Evolutionary conservation across 2,329 filamentous ascomycete genomes (phyloP).

Genomic region (Volutella citrinella): DNA sequence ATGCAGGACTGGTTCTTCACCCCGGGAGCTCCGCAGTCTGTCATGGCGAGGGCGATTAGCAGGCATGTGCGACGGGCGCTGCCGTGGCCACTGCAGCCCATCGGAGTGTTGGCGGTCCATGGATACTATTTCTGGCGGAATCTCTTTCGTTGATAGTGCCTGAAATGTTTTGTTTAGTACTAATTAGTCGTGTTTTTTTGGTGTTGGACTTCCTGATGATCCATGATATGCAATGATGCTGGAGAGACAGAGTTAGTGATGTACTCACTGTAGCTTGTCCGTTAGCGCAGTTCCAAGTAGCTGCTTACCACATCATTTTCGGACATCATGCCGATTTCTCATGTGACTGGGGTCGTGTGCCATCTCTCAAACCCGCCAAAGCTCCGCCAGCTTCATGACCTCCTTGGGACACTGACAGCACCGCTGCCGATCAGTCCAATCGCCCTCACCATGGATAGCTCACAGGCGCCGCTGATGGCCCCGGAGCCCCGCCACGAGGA

Average conservation of each 20-base stretch:
- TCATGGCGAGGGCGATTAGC: conserved; percentile 36
- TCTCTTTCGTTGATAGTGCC: conserved; percentile 6
- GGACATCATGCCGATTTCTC: conserved; percentile 11
- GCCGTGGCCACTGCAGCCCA: conserved; percentile 28
- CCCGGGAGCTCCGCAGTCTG: conserved; percentile 39
- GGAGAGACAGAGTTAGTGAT: conserved; percentile 5
- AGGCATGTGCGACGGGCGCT: conserved; percentile 30
- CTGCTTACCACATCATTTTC: background rate
- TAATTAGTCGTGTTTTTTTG: no score
- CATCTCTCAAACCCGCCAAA: no score
- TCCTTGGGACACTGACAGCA: conserved; percentile 3
- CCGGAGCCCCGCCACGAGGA: conserved; percentile 26
- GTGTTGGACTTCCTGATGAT: no score
- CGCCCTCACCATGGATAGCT: conserved; percentile 35
- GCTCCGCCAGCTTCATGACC: background rate
- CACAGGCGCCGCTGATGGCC: conserved; percentile 39
- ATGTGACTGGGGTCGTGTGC: conserved; percentile 25
- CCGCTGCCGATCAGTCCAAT: no score
- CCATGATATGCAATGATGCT: no score
- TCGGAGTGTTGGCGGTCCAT: conserved; percentile 27
- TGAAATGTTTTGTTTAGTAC: background rate
- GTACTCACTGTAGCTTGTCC: conserved; percentile 6
- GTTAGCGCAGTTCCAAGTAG: conserved; percentile 1
- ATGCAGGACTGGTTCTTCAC: conserved; percentile 47
- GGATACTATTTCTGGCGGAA: conserved; percentile 25